Conservation (phyloP, 176 grass and related monocot species). For the Phoenix roebelenii region DNA sequence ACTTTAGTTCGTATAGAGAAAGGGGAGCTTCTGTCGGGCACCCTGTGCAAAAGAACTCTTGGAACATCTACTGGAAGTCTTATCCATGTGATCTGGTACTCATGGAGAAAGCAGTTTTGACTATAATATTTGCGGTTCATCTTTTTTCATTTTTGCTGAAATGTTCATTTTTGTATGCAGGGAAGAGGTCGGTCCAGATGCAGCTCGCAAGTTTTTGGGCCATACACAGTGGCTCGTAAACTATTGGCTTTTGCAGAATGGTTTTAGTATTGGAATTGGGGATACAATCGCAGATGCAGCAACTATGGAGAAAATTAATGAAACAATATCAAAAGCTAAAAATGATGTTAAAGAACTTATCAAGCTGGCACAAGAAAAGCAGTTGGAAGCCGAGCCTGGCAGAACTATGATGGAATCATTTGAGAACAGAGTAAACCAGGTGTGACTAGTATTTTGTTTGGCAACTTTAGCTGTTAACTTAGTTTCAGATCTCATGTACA, state of each 20-base stretch:
- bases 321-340: slow-evolving; percentile 76
- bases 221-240: slow-evolving; percentile 98
- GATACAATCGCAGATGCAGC: slow-evolving; percentile 94
- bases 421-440: slow-evolving; percentile 97
- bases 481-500: too few relatives aligned
- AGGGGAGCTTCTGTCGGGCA: slow-evolving; percentile 84
- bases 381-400: slow-evolving; percentile 83
- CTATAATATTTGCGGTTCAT: too few relatives aligned
- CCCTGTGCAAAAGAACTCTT: slow-evolving; percentile 82
- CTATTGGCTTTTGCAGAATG: slow-evolving; percentile 93
- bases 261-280: slow-evolving; percentile 95
- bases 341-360: slow-evolving; percentile 93
- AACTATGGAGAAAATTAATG: slow-evolving; percentile 89
- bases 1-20: slow-evolving; percentile 91
- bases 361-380: slow-evolving; percentile 54
- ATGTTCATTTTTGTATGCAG: slow-evolving; percentile 22
- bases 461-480: not conserved
- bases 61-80: slow-evolving; percentile 72
- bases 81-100: slow-evolving; percentile 96
- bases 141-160: not conserved
- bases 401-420: slow-evolving; percentile 97
- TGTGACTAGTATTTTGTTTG: slow-evolving; percentile 16
- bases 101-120: not conserved
- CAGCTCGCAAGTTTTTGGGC: slow-evolving; percentile 91
- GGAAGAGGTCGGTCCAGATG: slow-evolving; percentile 98